Percentiles rank a stretch among this genome's conserved stretches.
Conservation (phyloP, 75 land plant genomes). For the Pinus tabuliformis region DNA sequence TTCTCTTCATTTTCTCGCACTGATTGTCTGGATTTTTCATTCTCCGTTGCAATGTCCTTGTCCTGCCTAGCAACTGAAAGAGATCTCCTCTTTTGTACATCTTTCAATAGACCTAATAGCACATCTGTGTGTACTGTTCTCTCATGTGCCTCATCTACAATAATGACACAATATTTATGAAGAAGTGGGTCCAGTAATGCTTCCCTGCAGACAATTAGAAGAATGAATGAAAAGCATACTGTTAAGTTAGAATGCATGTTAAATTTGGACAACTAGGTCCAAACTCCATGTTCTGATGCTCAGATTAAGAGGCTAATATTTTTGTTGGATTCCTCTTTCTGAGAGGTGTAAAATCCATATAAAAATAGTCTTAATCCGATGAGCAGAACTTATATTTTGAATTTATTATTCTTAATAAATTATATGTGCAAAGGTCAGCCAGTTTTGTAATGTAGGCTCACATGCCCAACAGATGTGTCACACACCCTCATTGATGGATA, state of each 20-base stretch:
- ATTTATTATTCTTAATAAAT: too few species aligned
- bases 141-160: constrained; percentile 99
- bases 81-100: constrained; percentile 61
- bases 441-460: too few species aligned
- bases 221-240: background rate
- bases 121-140: constrained; percentile 97
- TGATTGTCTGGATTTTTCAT: constrained; percentile 9
- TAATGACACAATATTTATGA: constrained; percentile 77
- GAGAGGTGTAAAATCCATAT: too few species aligned
- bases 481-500: too few species aligned
- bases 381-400: too few species aligned
- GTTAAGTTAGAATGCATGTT: background rate
- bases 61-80: constrained; percentile 7
- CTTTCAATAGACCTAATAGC: constrained; percentile 81
- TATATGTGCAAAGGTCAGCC: too few species aligned
- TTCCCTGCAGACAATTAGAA: constrained; percentile 52
- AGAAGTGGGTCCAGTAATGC: constrained; percentile 86
- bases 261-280: too few species aligned
- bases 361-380: too few species aligned
- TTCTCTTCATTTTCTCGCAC: constrained; percentile 19
- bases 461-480: too few species aligned
- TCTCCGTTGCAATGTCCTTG: background rate
- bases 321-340: too few species aligned
- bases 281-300: too few species aligned
- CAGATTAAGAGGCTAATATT: too few species aligned